Base-by-base conservation (phyloP, 441 rosid genomes). In the Jatropha podagrica region DNA sequence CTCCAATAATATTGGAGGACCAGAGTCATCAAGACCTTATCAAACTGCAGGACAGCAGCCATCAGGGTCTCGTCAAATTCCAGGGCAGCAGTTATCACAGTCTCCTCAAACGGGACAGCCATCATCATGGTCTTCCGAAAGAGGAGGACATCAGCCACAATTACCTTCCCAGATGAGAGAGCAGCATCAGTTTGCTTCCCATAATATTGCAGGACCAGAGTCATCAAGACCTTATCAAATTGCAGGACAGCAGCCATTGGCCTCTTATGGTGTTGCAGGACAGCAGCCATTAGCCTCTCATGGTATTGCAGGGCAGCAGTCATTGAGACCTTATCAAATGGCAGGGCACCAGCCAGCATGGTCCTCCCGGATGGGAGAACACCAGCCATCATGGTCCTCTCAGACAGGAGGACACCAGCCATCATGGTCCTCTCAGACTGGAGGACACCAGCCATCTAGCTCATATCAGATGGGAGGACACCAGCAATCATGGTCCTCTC, bases 391-490 rank as follows among this genome's bases (percentile, higher is more conserved):
- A 58, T 65, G 78, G 74, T 72, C 74, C 26, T 38, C 75, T 70
- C 87, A 79, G 48, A 59, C 48, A 56, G 41, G 72, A 8, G 78
- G 76, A 0, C 76, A 73, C 5, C 83, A 78, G 65, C 82, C 68
- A 2, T 80, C 82, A 4, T 75, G 83, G 74, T 74, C 72, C 38
- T 56, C 81, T 74, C 78, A 73, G 18, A 74, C 65, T 73, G 41
- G 68, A 41, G 79, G 74, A 8, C 88, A 83, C 38, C 87, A 81
- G 68, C 67, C 69, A 44, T 56, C 74, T 3, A 49, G 68, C 69
- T 71, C 76, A 48, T 11, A 37, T 62, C 58, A 51, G 18, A 42
- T 5, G 13, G 68, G 46, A 15, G 68, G 68, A 11, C 79, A 61
- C 5, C 78, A 56, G 42, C 37, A 73, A 12, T 26, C 62, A 13